phyloP scores from a whole-genome alignment of 176 grass and related monocot species.

The Secale cereale region DNA sequence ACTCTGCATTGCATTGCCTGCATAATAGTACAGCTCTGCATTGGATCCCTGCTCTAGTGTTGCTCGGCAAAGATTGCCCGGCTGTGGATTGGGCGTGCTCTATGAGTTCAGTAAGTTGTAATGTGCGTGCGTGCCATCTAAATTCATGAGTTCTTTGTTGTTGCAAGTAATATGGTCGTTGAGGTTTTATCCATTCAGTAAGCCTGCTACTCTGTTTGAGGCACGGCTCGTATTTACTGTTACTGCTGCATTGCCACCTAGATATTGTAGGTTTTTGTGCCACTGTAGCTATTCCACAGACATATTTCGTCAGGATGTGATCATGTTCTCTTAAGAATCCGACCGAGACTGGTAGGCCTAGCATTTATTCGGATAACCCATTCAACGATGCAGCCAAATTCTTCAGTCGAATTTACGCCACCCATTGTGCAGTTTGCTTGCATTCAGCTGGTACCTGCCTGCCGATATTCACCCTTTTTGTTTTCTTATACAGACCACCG shows the following conservation, averaged over 20 bases:
- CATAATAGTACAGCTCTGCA: not conserved
- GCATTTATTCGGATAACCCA: not conserved
- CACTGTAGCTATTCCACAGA: too few relatives aligned
- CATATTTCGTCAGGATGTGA: not conserved
- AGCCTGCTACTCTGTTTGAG: not conserved
- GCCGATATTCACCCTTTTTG: not conserved
- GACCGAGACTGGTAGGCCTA: not conserved
- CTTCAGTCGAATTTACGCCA: not conserved
- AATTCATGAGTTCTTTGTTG: not conserved
- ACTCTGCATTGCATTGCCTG: not conserved
- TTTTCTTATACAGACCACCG: not conserved
- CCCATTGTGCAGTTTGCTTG: not conserved
- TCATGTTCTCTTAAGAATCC: not conserved
- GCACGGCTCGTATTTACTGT: not conserved
- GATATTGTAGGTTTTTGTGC: not conserved
- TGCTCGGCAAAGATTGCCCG: not conserved
- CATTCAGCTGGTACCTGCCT: fast-evolving
- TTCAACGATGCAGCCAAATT: not conserved
- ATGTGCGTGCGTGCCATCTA: not conserved
- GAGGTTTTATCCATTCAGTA: not conserved
- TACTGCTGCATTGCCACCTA: not conserved
- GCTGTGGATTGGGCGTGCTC: not conserved
- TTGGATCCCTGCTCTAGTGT: not conserved
- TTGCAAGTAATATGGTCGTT: not conserved
- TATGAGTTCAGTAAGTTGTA: not conserved